These are phyloP conservation scores for Secale cereale DNA, from an alignment of 176 grass and related monocot species.

Conservation along the genomic window DNA sequence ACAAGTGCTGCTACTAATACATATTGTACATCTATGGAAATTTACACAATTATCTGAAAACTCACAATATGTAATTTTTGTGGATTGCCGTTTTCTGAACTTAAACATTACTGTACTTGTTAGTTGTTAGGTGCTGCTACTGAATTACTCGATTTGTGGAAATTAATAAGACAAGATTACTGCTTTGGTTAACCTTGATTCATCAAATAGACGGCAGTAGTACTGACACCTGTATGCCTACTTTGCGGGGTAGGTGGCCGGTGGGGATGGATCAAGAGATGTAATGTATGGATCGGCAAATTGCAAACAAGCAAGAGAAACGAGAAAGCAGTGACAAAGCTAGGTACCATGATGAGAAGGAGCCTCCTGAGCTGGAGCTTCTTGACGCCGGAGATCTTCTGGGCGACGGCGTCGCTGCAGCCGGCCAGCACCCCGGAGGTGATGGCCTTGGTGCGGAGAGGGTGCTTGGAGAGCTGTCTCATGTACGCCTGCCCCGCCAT, in stretches of 20 bases:
- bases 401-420: slow-evolving; percentile 71
- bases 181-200: not conserved
- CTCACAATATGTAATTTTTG: not conserved
- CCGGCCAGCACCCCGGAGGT: slow-evolving; percentile 73
- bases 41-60: not conserved
- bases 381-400: slow-evolving; percentile 60
- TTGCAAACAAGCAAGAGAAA: not conserved
- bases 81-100: not conserved
- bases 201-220: not conserved
- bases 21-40: not conserved
- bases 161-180: not conserved
- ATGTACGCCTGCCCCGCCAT: slow-evolving; percentile 71
- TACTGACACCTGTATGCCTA: not conserved
- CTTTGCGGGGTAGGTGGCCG: not conserved
- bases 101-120: not conserved
- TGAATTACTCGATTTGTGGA: not conserved
- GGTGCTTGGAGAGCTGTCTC: slow-evolving; percentile 58
- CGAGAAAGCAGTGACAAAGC: not conserved
- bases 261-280: not conserved
- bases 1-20: not conserved
- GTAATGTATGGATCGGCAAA: not conserved
- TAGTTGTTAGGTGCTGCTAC: not conserved
- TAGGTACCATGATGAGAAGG: slow-evolving; percentile 61
- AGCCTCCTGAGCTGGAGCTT: slow-evolving; percentile 67
- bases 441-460: slow-evolving; percentile 87